Evolutionary conservation across 2,329 filamentous ascomycete species (phyloP), one percentile per base, ranked within the genome.

Genomic region (Fusarium algeriense): DNA sequence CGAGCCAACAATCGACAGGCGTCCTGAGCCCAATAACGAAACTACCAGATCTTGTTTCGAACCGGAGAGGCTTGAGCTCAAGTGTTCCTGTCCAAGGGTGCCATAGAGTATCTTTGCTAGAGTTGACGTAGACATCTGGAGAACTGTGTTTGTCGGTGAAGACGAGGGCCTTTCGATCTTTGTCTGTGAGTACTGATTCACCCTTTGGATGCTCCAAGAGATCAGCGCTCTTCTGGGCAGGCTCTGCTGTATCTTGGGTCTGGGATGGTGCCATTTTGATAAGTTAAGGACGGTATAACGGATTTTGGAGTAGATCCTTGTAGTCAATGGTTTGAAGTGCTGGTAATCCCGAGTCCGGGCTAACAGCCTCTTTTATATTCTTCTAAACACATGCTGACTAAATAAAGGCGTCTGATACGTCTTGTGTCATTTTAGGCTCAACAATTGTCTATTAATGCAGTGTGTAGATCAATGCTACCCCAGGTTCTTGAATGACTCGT

Each of bases 101-200:
- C 58, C 53, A 61, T 1, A 61, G 23, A 6, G 53, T 61, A 6
- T 61, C 58, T 9, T 61, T 59, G 8, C 11, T 61, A 4, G 32
- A 59, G 34, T 32, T 60, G 11, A 59, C 32, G 4, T 61, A 61
- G 2, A 61, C 58, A 14, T 61, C 58, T 15, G 53, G 58, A 12
- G 58, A 59, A 6, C 58, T 61, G 8, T 61, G 53, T 15, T 59
- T 61, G 34, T 61, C 53, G 5, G 58, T 61, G 9, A 61, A 61
- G 3, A 45, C 17, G 5, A 61, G 53, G 4, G 32, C 32, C 40
- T 61, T 61, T 10, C 58, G 58, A 13, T 61, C 58, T 19, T 60
- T 61, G 0, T 59, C 40, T 46, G 58, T 61, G 9, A 61, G 58
- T 15, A 61, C 40, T 2, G 58, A 61, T 9, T 59, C 40, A 0